phyloP scores from a whole-genome alignment of 257 asterid species.

The Craterostigma plantagineum region DNA sequence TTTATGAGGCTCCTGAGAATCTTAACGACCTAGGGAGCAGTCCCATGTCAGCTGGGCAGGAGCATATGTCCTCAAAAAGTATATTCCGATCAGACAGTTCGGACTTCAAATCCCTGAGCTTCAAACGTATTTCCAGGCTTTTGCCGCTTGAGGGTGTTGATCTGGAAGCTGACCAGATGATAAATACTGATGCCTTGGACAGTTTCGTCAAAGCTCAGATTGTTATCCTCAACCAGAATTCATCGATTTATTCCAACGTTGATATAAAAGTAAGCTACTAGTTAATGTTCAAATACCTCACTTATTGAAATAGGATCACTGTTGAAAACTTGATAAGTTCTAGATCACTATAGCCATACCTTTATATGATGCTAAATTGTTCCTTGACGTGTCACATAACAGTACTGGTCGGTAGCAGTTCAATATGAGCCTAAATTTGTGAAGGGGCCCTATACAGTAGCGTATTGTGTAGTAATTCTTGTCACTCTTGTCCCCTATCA shows the following conservation, averaged over 20 bases:
- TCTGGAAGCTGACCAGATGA: conserved; percentile 49
- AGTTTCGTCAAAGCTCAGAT: conserved; percentile 95
- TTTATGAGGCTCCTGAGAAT: conserved; percentile 76
- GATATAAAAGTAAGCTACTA: conserved; percentile 53
- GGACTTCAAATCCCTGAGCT: conserved; percentile 5
- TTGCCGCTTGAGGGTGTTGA: conserved; percentile 15
- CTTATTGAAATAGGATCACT: neutral
- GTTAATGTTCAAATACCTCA: neutral
- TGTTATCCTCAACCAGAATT: conserved; percentile 52
- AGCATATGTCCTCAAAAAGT: neutral
- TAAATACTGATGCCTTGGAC: conserved; percentile 54
- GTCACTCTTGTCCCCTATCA: no score
- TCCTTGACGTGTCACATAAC: no score
- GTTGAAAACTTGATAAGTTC: no score
- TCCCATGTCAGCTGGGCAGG: conserved; percentile 23
- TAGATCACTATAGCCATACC: no score
- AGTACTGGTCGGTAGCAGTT: no score
- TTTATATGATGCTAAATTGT: no score
- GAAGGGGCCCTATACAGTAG: no score
- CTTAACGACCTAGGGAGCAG: conserved; percentile 55
- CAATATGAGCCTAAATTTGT: no score
- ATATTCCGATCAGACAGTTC: no score
- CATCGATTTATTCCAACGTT: conserved; percentile 40
- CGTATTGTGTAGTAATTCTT: no score
- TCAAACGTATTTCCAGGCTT: conserved; percentile 11